phyloP scores from a whole-genome alignment of 768 basidiomycete species.

The Royoungia palumana region DNA sequence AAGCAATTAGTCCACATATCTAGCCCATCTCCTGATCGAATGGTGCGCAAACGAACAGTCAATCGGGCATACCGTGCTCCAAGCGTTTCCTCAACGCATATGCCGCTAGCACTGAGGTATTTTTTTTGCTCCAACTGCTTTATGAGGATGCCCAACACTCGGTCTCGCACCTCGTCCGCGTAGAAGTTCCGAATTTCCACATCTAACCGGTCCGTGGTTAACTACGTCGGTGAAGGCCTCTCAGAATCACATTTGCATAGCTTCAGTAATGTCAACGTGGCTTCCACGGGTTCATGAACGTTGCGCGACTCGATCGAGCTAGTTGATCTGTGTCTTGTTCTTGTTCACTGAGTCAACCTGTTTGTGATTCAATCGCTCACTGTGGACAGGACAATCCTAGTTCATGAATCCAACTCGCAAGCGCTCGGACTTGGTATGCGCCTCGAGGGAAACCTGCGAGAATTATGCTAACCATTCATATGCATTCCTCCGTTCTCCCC shows the following conservation, averaged over 20 bases:
- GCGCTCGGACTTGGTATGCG: slow-evolving; percentile 35
- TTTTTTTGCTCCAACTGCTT: background rate
- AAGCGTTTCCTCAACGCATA: slow-evolving; percentile 6
- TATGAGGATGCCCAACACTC: background rate
- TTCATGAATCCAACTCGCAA: slow-evolving; percentile 33
- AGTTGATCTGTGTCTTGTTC: too few relatives aligned
- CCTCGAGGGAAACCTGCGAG: slow-evolving; percentile 37
- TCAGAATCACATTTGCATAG: slow-evolving; percentile 1
- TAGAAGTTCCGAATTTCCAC: background rate
- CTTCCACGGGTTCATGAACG: background rate
- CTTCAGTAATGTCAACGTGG: slow-evolving; percentile 9
- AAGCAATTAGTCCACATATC: background rate
- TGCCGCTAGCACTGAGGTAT: slow-evolving; percentile 7
- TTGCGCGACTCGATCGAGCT: background rate
- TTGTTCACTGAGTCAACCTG: background rate
- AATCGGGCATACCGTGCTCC: background rate
- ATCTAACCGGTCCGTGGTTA: background rate
- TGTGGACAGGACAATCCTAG: slow-evolving; percentile 8
- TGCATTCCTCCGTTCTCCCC: background rate
- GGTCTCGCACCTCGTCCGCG: background rate
- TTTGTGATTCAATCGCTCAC: background rate
- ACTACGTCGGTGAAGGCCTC: background rate
- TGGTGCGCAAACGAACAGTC: too few relatives aligned
- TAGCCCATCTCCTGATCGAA: background rate
- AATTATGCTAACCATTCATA: slow-evolving; percentile 5